Percentiles rank a stretch among this genome's conserved stretches.
Evolutionary conservation across 1,284 basidiomycete genomes (phyloP).

Genomic region (Microbotryum scabiosae): DNA sequence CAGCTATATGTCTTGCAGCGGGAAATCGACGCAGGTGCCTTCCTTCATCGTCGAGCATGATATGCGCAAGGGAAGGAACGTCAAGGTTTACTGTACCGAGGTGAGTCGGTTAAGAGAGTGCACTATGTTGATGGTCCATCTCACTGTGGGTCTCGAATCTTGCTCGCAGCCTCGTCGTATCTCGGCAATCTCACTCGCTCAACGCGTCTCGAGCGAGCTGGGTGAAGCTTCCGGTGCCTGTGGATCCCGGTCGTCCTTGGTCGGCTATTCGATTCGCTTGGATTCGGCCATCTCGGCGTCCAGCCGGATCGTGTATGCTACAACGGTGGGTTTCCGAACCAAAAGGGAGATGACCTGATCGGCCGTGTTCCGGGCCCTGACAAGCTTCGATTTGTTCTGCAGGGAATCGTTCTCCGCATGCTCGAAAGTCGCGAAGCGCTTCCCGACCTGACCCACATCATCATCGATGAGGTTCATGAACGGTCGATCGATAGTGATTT

Average conservation of each 20-base stretch:
- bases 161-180: conserved; percentile 67
- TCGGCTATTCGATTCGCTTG: conserved; percentile 91
- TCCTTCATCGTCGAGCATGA: conserved; percentile 90
- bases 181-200: conserved; percentile 92
- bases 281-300: conserved; percentile 54
- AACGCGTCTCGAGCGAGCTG: conserved; percentile 87
- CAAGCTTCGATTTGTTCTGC: too few species aligned
- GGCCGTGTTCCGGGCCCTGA: too few species aligned
- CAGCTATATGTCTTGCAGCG: conserved; percentile 47
- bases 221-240: conserved; percentile 77
- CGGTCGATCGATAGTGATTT: conserved; percentile 97
- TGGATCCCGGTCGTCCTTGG: conserved; percentile 68
- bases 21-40: conserved; percentile 96
- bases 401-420: conserved; percentile 96
- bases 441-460: conserved; percentile 84
- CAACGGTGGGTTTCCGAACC: too few species aligned
- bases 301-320: conserved; percentile 52
- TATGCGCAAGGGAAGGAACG: conserved; percentile 67
- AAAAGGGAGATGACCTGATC: too few species aligned
- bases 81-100: conserved; percentile 93
- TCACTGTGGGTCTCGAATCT: background rate
- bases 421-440: conserved; percentile 78
- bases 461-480: conserved; percentile 86
- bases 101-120: background rate
- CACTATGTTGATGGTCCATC: background rate